A percentile compares a stretch with the other conserved stretches of the same genome.
These are phyloP conservation scores for Ogataea hybrid DNA, from an alignment of 1,139 yeast genomes.

Conservation along the genomic window DNA sequence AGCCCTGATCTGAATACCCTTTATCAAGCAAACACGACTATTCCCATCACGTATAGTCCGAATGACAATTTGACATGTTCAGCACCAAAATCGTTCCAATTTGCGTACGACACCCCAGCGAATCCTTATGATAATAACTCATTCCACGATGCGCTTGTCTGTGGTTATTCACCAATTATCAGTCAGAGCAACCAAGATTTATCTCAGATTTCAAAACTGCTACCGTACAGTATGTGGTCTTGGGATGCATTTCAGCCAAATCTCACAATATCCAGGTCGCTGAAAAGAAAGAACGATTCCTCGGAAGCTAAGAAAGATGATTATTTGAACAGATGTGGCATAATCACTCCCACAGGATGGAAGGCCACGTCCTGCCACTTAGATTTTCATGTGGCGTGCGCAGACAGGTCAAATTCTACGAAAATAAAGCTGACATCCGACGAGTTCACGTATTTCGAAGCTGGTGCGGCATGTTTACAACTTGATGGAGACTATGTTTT, in stretches of 20 bases:
- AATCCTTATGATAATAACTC: conserved; percentile 35
- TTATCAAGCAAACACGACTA: conserved; percentile 11
- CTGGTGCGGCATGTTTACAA: conserved; percentile 31
- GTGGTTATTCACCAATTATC: conserved; percentile 65
- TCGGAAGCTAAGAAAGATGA: conserved; percentile 15
- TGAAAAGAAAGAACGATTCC: conserved; percentile 6
- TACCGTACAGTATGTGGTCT: conserved; percentile 58
- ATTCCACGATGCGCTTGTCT: conserved; percentile 39
- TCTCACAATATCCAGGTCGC: conserved; percentile 7
- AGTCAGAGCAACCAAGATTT: conserved; percentile 37
- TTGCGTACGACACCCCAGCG: conserved; percentile 30
- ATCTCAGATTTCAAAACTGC: conserved; percentile 29
- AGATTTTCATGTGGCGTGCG: conserved; percentile 54
- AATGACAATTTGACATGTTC: conserved; percentile 1
- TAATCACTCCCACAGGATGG: conserved; percentile 34
- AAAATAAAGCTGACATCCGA: conserved; percentile 47
- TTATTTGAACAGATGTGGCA: conserved; percentile 53
- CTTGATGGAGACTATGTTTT: conserved; percentile 36
- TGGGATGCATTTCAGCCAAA: conserved; percentile 64
- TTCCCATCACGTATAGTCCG: neutral
- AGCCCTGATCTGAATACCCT: conserved; percentile 16
- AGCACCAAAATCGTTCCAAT: conserved; percentile 6
- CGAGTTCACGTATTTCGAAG: conserved; percentile 50
- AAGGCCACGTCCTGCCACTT: conserved; percentile 49
- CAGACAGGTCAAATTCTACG: conserved; percentile 37